Conservation (phyloP, 2,329 filamentous ascomycete species). For the Trichothecium sympodiale region DNA sequence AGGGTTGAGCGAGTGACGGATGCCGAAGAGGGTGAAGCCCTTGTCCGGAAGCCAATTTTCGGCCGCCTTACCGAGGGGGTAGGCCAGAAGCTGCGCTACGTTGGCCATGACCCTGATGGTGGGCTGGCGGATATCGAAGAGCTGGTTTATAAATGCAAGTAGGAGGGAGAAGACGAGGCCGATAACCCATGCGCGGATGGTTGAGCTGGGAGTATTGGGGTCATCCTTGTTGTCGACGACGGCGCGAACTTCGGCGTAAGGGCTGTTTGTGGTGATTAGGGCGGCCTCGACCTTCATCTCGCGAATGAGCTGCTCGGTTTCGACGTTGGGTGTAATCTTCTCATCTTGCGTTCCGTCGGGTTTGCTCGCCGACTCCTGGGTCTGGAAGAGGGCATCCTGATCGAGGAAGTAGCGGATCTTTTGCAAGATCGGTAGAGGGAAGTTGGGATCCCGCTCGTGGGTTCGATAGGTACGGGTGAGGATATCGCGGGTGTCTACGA, state of each 20-base stretch:
- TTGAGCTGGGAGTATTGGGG: conserved; percentile 32
- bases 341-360: conserved; percentile 12
- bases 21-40: conserved; percentile 28
- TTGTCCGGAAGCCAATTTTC: conserved; percentile 33
- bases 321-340: conserved; percentile 20
- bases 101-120: conserved; percentile 37
- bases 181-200: conserved; percentile 39
- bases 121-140: conserved; percentile 43
- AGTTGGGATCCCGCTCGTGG: conserved; percentile 26
- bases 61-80: conserved; percentile 33
- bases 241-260: conserved; percentile 44
- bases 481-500: conserved; percentile 30
- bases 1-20: conserved; percentile 33
- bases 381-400: conserved; percentile 6
- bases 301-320: conserved; percentile 28
- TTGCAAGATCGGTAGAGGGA: conserved; percentile 20
- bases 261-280: conserved; percentile 40
- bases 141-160: conserved; percentile 38
- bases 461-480: conserved; percentile 27
- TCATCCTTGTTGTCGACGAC: conserved; percentile 44
- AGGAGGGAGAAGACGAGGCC: conserved; percentile 34
- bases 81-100: conserved; percentile 42
- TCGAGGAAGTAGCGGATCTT: conserved; percentile 24
- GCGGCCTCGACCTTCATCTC: conserved; percentile 41
- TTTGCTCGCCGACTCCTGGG: no score